A percentile compares a stretch with the other conserved stretches of the same genome.
Evolutionary conservation across 805 yeast species (phyloP).

Genomic region (Kazachstania africana): DNA sequence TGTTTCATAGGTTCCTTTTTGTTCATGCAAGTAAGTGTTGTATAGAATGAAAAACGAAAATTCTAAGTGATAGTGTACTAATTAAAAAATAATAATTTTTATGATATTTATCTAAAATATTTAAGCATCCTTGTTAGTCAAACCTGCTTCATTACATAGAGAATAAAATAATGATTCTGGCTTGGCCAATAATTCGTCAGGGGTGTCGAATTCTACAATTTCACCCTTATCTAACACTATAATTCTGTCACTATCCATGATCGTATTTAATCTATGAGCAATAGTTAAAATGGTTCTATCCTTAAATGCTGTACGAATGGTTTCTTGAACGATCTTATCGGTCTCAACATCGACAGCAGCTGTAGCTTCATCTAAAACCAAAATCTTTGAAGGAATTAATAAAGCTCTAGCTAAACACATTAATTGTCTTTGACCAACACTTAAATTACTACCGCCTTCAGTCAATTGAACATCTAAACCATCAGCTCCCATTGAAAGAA

Average conservation of each 20-base stretch:
- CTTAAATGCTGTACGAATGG: conserved; percentile 63
- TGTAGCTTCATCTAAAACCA: conserved; percentile 76
- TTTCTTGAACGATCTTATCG: conserved; percentile 63
- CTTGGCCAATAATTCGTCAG: conserved; percentile 51
- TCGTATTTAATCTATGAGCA: conserved; percentile 77
- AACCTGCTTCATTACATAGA: conserved; percentile 74
- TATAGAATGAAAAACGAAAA: too few relatives aligned
- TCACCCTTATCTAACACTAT: conserved; percentile 66
- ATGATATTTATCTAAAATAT: too few relatives aligned
- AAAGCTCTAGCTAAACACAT: conserved; percentile 76
- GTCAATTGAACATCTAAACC: conserved; percentile 42
- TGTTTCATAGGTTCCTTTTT: too few relatives aligned
- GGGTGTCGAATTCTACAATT: conserved; percentile 68
- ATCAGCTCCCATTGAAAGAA: conserved; percentile 41
- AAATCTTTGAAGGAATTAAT: conserved; percentile 47
- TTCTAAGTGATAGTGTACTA: too few relatives aligned
- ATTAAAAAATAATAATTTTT: too few relatives aligned
- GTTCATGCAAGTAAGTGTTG: too few relatives aligned
- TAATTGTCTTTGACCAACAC: conserved; percentile 69
- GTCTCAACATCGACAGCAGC: conserved; percentile 86
- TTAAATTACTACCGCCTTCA: conserved; percentile 62
- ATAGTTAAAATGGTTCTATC: conserved; percentile 73
- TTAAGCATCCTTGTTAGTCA: conserved; percentile 16
- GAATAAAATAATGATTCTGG: conserved; percentile 65
- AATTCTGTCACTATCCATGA: conserved; percentile 69